Percentiles rank a stretch among this genome's conserved stretches.
Conservation (phyloP, 305 asterid genomes). For the Fraxinus sp. region DNA sequence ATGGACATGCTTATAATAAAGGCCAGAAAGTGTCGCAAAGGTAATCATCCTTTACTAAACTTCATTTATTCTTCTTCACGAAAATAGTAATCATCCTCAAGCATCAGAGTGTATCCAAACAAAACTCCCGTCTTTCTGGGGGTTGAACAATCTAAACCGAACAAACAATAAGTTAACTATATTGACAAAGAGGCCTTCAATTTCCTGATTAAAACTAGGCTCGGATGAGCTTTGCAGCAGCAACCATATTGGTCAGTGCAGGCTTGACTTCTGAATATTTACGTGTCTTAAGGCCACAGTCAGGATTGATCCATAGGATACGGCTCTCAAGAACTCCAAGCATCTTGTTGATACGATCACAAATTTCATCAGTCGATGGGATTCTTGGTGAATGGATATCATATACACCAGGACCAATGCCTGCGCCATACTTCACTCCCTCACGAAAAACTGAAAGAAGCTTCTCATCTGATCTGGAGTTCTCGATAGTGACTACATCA, state of each 20-base stretch:
- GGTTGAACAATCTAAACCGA: background rate
- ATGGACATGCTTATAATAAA: background rate
- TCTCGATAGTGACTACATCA: conserved; percentile 61
- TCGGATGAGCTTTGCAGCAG: conserved; percentile 53
- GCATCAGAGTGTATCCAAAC: background rate
- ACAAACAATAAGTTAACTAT: background rate
- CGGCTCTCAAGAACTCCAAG: conserved; percentile 43
- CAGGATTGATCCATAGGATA: conserved; percentile 55
- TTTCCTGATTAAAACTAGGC: conserved; percentile 1
- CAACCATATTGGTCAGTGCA: conserved; percentile 56
- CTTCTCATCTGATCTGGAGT: conserved; percentile 60
- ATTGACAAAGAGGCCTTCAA: background rate
- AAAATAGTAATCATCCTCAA: background rate
- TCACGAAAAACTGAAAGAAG: conserved; percentile 53
- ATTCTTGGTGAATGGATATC: conserved; percentile 65
- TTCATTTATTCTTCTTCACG: background rate
- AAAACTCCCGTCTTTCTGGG: background rate
- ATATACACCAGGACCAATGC: conserved; percentile 62
- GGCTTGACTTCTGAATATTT: conserved; percentile 47
- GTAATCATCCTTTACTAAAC: background rate
- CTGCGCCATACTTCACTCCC: conserved; percentile 51
- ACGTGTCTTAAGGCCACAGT: conserved; percentile 63
- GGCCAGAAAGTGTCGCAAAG: background rate
- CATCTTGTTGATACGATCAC: conserved; percentile 42
- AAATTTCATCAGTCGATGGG: conserved; percentile 49